Base-by-base conservation (phyloP, 345 rosid genomes). In the Rhizophora apiculata region DNA sequence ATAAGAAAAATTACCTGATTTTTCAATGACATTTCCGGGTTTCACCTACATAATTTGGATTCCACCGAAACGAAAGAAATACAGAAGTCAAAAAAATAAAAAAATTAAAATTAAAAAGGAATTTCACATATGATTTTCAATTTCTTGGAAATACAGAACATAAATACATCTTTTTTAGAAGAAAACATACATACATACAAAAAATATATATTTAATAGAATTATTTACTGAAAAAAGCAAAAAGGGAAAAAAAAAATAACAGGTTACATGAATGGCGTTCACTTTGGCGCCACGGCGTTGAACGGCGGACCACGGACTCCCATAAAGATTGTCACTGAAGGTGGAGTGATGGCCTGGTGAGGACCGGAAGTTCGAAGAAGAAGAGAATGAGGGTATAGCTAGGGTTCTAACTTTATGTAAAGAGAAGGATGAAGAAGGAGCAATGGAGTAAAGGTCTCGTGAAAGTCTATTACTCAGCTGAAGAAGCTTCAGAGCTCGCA, bases 1-100 rank as follows among this genome's bases (percentile, higher is more conserved):
- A 57, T 2, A 24, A 1, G 36, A 7, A 24, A 64, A 26, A 59
- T 60, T 66, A 91, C 98, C 97, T 83, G 93, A 78, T 81, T 86
- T 85, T 77, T 94, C 96, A 68, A 94, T 86, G 19, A 94, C 91
- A 73, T 91, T 94, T 67, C 97, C 97, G 56, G 90, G 76, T 79
- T 85, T 82, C 60, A 91, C 70, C 98, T 94, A 91, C 85, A 66
- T 20, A 3, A 43, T 43, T 13, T 11, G 49, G 19, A 43, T 43
- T 43, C 49, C 49, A 15, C 49, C 1, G 49, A 15, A 43, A 13
- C 29, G 22, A 56, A 48, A 20, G 9, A 20, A 9, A 53, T 11
- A 46, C 5, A 39, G 27, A 54, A 37, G 20, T 22, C 36, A 8
- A 29, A 4, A 20, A 5, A 31, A 31, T 3, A 22, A 67, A 21